These are phyloP conservation scores for Suillus subluteus DNA, from an alignment of 768 basidiomycete species.

Conservation along the genomic window DNA sequence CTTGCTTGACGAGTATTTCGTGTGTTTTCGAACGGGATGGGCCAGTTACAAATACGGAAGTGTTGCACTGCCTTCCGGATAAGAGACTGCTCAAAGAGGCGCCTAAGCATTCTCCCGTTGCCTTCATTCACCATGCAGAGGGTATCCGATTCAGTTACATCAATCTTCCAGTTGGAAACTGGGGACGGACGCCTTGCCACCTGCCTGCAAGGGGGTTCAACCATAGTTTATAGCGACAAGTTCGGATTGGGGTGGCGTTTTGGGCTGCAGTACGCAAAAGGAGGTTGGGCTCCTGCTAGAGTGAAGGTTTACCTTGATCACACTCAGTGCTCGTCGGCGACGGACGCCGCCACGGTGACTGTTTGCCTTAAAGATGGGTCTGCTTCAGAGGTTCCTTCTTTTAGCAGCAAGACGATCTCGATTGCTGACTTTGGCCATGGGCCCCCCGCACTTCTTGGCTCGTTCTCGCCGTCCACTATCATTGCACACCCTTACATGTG, in stretches of 20 bases:
- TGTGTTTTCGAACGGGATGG: too few species aligned
- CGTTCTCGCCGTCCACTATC: slow-evolving; percentile 21
- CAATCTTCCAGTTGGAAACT: slow-evolving; percentile 29
- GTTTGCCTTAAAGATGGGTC: slow-evolving; percentile 16
- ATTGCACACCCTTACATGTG: slow-evolving; percentile 24
- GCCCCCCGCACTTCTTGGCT: slow-evolving; percentile 27
- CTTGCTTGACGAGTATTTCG: too few species aligned
- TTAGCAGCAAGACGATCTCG: slow-evolving; percentile 19
- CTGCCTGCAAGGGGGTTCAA: slow-evolving; percentile 14
- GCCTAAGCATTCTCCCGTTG: background rate
- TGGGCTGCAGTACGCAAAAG: slow-evolving; percentile 23
- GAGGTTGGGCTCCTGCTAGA: background rate
- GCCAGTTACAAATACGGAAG: too few species aligned
- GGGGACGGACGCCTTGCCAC: slow-evolving; percentile 23
- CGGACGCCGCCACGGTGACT: slow-evolving; percentile 21
- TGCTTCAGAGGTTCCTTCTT: slow-evolving; percentile 8
- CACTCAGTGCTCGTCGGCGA: slow-evolving; percentile 23
- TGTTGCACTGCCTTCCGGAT: too few species aligned
- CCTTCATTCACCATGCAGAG: slow-evolving; percentile 21
- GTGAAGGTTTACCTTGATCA: slow-evolving; percentile 10
- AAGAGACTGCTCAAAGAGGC: background rate
- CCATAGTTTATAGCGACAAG: slow-evolving; percentile 25
- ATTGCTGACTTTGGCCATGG: slow-evolving; percentile 32
- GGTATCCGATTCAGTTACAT: slow-evolving; percentile 27
- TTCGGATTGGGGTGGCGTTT: slow-evolving; percentile 35